A percentile compares a stretch with the other conserved stretches of the same genome.
phyloP scores from a whole-genome alignment of 768 basidiomycete species.

The Podaxis sp. region DNA sequence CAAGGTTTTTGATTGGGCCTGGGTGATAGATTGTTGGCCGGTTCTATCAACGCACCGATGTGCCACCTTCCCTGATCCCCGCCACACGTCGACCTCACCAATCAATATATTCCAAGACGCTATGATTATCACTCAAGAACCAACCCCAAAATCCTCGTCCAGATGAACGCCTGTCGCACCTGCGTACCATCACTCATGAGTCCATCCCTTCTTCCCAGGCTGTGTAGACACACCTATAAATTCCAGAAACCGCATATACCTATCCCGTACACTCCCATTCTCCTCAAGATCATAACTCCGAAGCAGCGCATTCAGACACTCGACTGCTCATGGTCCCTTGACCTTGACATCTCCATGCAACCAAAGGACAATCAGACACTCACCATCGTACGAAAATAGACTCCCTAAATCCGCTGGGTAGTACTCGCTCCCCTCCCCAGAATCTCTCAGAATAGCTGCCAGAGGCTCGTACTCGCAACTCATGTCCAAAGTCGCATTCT shows the following conservation, averaged over 20 bases:
- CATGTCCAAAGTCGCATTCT: slow-evolving; percentile 38
- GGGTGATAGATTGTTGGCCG: background rate
- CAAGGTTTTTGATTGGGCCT: background rate
- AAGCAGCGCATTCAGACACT: slow-evolving; percentile 35
- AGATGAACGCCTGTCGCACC: background rate
- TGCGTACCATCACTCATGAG: background rate
- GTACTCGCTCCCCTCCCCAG: slow-evolving; percentile 41
- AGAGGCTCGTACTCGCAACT: slow-evolving; percentile 41
- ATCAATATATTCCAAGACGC: background rate
- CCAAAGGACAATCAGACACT: slow-evolving; percentile 17
- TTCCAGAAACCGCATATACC: slow-evolving; percentile 51
- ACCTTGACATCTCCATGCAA: background rate
- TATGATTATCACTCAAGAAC: background rate
- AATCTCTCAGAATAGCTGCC: slow-evolving; percentile 38
- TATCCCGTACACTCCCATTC: slow-evolving; percentile 35
- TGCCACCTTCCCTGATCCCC: too few species aligned
- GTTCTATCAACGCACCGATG: background rate
- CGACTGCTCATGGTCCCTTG: slow-evolving; percentile 26
- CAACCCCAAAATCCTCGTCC: background rate
- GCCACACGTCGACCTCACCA: background rate
- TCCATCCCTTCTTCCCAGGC: background rate
- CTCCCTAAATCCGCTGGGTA: slow-evolving; percentile 49
- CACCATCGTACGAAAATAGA: slow-evolving; percentile 51
- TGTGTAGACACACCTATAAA: slow-evolving; percentile 39
- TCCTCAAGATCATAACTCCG: slow-evolving; percentile 45